Evolutionary conservation across 139 green algal species (phyloP).

Genomic region (Coelastrella sp.): DNA sequence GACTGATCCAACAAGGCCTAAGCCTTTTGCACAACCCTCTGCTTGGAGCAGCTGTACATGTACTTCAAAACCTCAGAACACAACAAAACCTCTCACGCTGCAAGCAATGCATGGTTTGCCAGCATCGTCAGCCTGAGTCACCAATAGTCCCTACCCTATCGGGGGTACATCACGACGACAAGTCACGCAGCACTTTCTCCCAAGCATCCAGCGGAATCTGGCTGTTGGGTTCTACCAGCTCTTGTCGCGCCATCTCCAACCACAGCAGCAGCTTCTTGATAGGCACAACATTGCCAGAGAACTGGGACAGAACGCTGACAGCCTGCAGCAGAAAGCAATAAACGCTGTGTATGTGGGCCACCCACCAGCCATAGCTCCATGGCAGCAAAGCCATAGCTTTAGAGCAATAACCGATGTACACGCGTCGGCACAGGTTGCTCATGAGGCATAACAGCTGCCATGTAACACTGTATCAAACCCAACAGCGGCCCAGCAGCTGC

Average conservation of each 20-base stretch:
- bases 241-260: slow-evolving; percentile 93
- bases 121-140: not conserved
- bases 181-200: slow-evolving; percentile 72
- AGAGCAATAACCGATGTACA: too few species aligned
- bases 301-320: slow-evolving; percentile 5
- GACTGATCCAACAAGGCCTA: too few species aligned
- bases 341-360: not conserved
- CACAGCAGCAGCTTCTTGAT: slow-evolving; percentile 98
- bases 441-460: too few species aligned
- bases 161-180: slow-evolving; percentile 45
- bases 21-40: too few species aligned
- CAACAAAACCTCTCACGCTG: too few species aligned
- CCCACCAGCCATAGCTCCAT: not conserved
- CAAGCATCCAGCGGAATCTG: slow-evolving; percentile 67
- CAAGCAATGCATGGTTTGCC: not conserved
- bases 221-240: not conserved
- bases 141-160: too few species aligned
- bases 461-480: too few species aligned
- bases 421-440: too few species aligned
- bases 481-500: too few species aligned
- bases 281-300: slow-evolving; percentile 69
- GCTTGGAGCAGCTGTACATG: too few species aligned
- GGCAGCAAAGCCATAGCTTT: too few species aligned
- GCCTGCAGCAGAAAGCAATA: slow-evolving; percentile 18
- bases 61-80: too few species aligned